Evolutionary conservation across 2,329 filamentous ascomycete genomes (phyloP).

Genomic region (Penicillium sumatraense): DNA sequence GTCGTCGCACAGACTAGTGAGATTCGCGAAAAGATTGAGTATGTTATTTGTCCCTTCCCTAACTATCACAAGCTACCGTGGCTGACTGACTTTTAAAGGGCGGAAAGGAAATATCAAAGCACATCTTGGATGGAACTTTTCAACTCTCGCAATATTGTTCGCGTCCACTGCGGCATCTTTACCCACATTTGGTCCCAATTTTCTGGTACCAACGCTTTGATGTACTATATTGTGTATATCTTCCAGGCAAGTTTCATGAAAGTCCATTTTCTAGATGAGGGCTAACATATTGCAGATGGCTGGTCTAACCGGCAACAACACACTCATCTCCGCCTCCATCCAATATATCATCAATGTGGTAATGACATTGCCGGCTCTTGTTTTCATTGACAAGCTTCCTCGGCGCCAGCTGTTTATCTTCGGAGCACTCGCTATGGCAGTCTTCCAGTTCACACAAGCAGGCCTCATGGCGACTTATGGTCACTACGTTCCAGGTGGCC

Average conservation of each 20-base stretch:
- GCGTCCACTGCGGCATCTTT: conserved; percentile 62
- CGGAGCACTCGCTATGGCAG: conserved; percentile 64
- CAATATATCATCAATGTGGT: conserved; percentile 68
- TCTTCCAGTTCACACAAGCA: conserved; percentile 37
- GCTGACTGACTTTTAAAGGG: conserved; percentile 50
- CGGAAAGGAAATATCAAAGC: conserved; percentile 58
- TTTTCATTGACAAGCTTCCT: conserved; percentile 64
- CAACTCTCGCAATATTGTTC: conserved; percentile 58
- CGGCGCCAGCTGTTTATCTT: conserved; percentile 61
- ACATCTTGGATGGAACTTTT: conserved; percentile 57
- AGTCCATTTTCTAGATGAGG: background rate
- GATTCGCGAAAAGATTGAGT: conserved; percentile 31
- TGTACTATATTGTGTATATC: conserved; percentile 41
- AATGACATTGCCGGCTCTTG: conserved; percentile 63
- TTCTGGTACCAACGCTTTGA: conserved; percentile 65
- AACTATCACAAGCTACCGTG: background rate
- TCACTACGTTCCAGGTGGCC: conserved; percentile 30
- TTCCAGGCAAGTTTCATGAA: conserved; percentile 32
- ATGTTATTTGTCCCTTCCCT: background rate
- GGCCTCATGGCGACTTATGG: conserved; percentile 36
- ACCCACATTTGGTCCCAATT: conserved; percentile 66
- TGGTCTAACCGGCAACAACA: conserved; percentile 60
- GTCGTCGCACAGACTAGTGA: conserved; percentile 69
- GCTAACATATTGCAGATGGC: conserved; percentile 48
- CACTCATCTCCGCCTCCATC: conserved; percentile 64